Base-by-base conservation (phyloP, 1,284 basidiomycete genomes). In the Takashimella tepidaria region DNA sequence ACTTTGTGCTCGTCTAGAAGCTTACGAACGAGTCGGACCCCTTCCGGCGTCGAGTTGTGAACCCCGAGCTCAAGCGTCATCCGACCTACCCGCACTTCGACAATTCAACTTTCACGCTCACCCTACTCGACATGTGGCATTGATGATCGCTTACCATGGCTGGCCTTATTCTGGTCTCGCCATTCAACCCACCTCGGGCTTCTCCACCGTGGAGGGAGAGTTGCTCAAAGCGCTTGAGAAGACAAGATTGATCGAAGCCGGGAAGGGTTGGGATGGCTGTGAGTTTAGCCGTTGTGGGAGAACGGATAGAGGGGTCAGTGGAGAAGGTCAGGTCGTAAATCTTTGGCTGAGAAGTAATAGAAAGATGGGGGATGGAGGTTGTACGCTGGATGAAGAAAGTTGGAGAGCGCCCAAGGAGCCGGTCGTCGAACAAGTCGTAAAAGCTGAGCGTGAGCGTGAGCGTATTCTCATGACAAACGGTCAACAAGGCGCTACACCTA, bases 261-360 rank as follows among this genome's bases (percentile, higher is more conserved):
- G 80, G 0, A 81, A 76, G 6, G 90, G 90, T 4, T 79, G 89
- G 57, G 89, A 92, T 16, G 89, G 86, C 0, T 92, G 91, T 67
- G 89, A 83, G 22, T 98, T 91, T 84, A 86, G 88, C 66, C 80
- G 85, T 55, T 98, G 95, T 74, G 95, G 95, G 11, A 77, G 96
- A 62, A 99, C 95, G 22, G 95, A 99, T 78, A 81, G 86, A 37
- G 95, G 96, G 0, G 95, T 99, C 47, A 93, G 89, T 68, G 91
- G 89, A 41, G 89, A 89, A 5, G 92, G 92, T 1, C 95, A 98
- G 73, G 93, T 98, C 31, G 81, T 98, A 41, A 90, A 89, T 50
- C 79, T 99, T 1, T 95, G 89, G 88, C 83, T 95, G 16, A 77
- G 90, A 59, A 90, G 87, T 70, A 68, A 57, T 54, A 53, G 72